Evolutionary conservation across 2,329 filamentous ascomycete species (phyloP), one percentile per base, ranked within the genome.

Genomic region (Hymenoscyphus fraxineus): DNA sequence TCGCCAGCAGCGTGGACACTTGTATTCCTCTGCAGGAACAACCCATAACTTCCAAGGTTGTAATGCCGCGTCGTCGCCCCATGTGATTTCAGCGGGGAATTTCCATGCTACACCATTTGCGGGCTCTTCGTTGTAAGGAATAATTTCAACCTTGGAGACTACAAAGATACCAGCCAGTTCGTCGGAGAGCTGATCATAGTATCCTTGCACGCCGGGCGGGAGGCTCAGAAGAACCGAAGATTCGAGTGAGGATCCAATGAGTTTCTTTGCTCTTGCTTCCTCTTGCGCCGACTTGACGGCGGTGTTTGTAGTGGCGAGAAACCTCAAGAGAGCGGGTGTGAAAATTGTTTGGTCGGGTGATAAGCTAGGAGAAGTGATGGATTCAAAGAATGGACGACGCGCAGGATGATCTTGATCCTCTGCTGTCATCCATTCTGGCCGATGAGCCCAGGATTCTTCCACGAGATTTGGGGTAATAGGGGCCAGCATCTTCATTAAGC

Each of bases 1-100:
- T 67, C 90, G 86, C 95, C 95, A 99, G 78, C 95, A 99, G 60
- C 95, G 83, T 0, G 85, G 82, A 75, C 95, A 99, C 77, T 98
- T 99, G 58, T 82, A 78, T 13, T 79, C 77, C 15, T 76, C 75
- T 0, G 87, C 82, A 10, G 82, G 78, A 58, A 77, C 54, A 5
- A 80, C 66, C 65, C 68, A 69, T 47, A 70, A 69, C 12, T 39
- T 67, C 15, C 63, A 68, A 31, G 65, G 9, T 54, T 35, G 6
- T 10, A 6, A 65, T 6, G 67, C 71, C 51, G 64, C 64, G 56
- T 68, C 69, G 12, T 19, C 32, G 12, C 38, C 38, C 40, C n/a
- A 40, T 15, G 16, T 27, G 58, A 76, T 71, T 13, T 64, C 58
- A 7, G 64, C 62, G 13, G 63, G 65, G 58, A 65, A 72, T 75